Conservation (phyloP, 140 eudicot species). For the Oenanthe javanica region DNA sequence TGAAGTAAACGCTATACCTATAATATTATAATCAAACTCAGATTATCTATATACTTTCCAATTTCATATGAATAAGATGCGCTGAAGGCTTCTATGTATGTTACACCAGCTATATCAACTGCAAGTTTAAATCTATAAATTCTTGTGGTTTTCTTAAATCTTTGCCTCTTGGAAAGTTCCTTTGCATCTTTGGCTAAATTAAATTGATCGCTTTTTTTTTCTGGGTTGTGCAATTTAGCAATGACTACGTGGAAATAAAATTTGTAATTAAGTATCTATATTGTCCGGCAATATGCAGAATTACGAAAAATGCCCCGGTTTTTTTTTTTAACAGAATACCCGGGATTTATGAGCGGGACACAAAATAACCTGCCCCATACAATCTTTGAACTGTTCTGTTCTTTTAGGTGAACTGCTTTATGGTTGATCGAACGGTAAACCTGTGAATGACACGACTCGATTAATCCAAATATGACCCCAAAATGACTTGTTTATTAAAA, state of each 20-base stretch:
- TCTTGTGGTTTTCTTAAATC: not conserved
- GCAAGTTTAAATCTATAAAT: not conserved
- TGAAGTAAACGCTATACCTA: conserved; percentile 28
- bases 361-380: not conserved
- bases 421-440: not conserved
- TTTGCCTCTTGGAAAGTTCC: not conserved
- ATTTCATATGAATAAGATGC: conserved; percentile 17
- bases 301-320: not conserved
- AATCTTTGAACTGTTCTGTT: not conserved
- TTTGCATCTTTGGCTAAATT: not conserved
- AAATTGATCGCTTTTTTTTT: not conserved
- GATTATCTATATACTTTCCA: conserved; percentile 9
- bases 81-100: not conserved
- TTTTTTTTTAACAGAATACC: no score
- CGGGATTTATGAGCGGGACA: not conserved
- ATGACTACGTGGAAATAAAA: not conserved
- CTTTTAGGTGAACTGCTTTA: not conserved
- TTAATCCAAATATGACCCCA: not conserved
- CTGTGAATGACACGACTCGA: not conserved
- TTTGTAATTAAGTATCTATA: not conserved
- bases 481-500: no score
- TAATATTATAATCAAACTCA: not conserved
- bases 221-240: not conserved
- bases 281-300: not conserved
- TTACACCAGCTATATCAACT: not conserved